Evolutionary conservation across 2,329 filamentous ascomycete genomes (phyloP), one percentile per base, ranked within the genome.

Genomic region (Alternaria sp.): DNA sequence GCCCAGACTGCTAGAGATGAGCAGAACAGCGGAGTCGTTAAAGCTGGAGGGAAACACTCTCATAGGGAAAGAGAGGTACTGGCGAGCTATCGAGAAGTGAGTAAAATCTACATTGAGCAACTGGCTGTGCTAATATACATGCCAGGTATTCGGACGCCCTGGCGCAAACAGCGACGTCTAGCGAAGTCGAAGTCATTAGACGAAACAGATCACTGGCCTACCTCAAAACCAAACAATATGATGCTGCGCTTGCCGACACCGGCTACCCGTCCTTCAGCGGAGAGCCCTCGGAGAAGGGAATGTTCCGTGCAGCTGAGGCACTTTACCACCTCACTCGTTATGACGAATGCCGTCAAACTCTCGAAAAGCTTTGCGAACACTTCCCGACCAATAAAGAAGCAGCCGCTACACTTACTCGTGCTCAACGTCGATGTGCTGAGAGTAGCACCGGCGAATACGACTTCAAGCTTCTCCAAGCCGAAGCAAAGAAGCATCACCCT

Each of bases 301-400:
- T 84, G 1, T 83, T 82, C 60, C 80, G 83, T 1, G 77, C 83
- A 61, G 77, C 81, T 2, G 77, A 79, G 55, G 83, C 84, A 0
- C 71, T 84, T 0, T 86, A 86, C 46, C 61, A 74, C 5, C 77
- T 86, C 6, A 56, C 64, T 3, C 71, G 73, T 10, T 86, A 79
- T 56, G 57, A 59, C 0, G 71, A 77, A 54, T 82, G 75, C 57
- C 69, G 76, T n/a, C n/a, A n/a, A n/a, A n/a, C n/a, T n/a, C 74
- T 83, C 5, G 60, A 69, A 26, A 19, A 45, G 1, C 72, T 86
- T 3, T 23, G 66, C 8, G 49, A 59, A 5, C 9, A 59, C 46
- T 23, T 78, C 78, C 61, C 81, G 11, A 45, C 51, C 23, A 66
- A 69, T 79, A 4, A 57, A 67, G 1, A 84, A 82, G 58, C 64